phyloP scores from a whole-genome alignment of 176 grass and related monocot species.

The Carex scoparia region DNA sequence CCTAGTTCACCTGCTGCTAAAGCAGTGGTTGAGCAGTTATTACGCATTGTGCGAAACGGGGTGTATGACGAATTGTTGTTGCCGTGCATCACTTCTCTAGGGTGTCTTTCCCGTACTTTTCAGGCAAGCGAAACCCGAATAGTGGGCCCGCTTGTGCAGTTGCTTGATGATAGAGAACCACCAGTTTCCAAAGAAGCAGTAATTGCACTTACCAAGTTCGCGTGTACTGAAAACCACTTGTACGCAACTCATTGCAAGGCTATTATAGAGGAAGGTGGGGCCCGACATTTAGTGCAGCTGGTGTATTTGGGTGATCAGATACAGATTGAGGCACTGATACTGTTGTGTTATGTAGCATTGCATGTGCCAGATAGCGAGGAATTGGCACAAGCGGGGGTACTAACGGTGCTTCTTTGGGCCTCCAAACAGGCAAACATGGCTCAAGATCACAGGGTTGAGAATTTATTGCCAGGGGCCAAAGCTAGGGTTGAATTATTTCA shows the following conservation, averaged over 20 bases:
- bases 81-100: slow-evolving; percentile 61
- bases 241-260: slow-evolving; percentile 64
- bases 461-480: slow-evolving; percentile 53
- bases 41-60: slow-evolving; percentile 43
- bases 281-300: slow-evolving; percentile 67
- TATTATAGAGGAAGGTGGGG: slow-evolving; percentile 62
- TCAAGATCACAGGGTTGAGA: slow-evolving; percentile 59
- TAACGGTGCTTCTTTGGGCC: slow-evolving; percentile 67
- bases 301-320: slow-evolving; percentile 74
- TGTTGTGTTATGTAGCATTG: slow-evolving; percentile 66
- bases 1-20: slow-evolving; percentile 54
- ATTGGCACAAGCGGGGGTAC: slow-evolving; percentile 69
- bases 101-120: slow-evolving; percentile 77
- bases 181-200: slow-evolving; percentile 57
- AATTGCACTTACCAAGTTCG: slow-evolving; percentile 84
- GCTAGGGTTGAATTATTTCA: slow-evolving; percentile 63
- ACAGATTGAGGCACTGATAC: slow-evolving; percentile 72
- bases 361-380: slow-evolving; percentile 81
- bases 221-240: slow-evolving; percentile 66
- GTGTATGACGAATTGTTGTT: slow-evolving; percentile 49
- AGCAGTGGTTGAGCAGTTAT: slow-evolving; percentile 66
- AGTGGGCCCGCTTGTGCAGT: slow-evolving; percentile 62
- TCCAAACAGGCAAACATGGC: slow-evolving; percentile 72
- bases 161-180: slow-evolving; percentile 68
- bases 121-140: slow-evolving; percentile 77